Evolutionary conservation across 164 flowering plant species (phyloP), one percentile per base, ranked within the genome.

Genomic region (Warburgia ugandensis): DNA sequence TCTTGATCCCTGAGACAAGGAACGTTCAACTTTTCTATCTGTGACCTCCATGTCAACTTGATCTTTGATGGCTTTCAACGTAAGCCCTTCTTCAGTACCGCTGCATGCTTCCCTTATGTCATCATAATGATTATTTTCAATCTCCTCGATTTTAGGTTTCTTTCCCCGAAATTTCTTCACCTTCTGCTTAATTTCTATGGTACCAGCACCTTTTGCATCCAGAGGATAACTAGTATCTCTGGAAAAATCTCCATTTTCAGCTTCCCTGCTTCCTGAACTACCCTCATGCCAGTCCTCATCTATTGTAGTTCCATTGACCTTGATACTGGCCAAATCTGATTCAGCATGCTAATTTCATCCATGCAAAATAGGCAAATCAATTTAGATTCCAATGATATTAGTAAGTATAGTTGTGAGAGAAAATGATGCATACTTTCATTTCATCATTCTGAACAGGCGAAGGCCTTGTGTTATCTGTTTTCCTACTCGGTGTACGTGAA

Each of bases 21-120:
- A 62, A 28, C 63, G 54, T 33, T 26, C 59, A 55, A 9, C 37
- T 55, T 60, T 68, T 30, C 50, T 49, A 69, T 64, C 67, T 42
- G 62, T 45, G 48, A 61, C 75, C 56, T 79, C 81, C n/a, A 56
- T 31, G 25, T 63, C 73, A 71, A 58, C 52, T 50, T 68, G 75
- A 54, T 67, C 70, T 57, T 67, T 59, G 25, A 48, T 58, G 40
- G 62, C 51, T 39, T 61, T 52, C 35, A 66, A 30, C 48, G 46
- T 62, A 50, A 65, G 77, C 56, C 76, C 81, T 70, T 76, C 75
- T 53, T 78, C 90, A 26, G 90, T 83, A 30, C 84, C 81, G 64
- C 90, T 78, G 58, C 84, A 78, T 40, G 83, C 86, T 68, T 83
- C 90, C 64, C 67, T 74, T 39, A 69, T 59, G 38, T 78, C 84